A percentile compares a stretch with the other conserved stretches of the same genome.
Evolutionary conservation across 495 filamentous ascomycete species (phyloP).

Genomic region (Opeltia flavorubescens): DNA sequence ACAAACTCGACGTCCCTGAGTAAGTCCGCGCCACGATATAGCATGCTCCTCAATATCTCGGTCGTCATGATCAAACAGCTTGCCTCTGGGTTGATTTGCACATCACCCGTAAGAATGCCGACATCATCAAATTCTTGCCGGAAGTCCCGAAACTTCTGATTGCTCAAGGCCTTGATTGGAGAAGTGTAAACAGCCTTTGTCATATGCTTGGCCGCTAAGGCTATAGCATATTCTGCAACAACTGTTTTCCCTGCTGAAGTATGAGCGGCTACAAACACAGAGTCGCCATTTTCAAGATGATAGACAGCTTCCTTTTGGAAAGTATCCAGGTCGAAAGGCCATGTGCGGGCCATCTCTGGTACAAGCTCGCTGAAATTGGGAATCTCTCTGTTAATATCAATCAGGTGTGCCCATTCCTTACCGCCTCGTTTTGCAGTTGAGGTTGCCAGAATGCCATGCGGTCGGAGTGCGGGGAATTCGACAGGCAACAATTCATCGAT

Average conservation of each 20-base stretch:
- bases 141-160: conserved; percentile 97
- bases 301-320: conserved; percentile 99
- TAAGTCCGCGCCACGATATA: conserved; percentile 90
- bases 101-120: conserved; percentile 91
- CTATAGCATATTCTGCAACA: conserved; percentile 95
- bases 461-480: conserved; percentile 85
- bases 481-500: conserved; percentile 83
- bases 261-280: conserved; percentile 97
- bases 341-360: conserved; percentile 87
- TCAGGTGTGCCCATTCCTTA: conserved; percentile 94
- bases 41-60: conserved; percentile 94
- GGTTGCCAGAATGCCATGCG: conserved; percentile 59
- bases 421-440: conserved; percentile 58
- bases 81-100: conserved; percentile 95
- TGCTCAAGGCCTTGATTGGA: conserved; percentile 95
- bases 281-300: conserved; percentile 91
- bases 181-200: conserved; percentile 99
- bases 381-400: conserved; percentile 83
- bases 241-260: conserved; percentile 98
- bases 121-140: conserved; percentile 81
- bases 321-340: conserved; percentile 93
- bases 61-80: conserved; percentile 99
- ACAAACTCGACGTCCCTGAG: conserved; percentile 98
- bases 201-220: conserved; percentile 91
- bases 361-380: conserved; percentile 85